Evolutionary conservation across 164 flowering plant species (phyloP), one percentile per base, ranked within the genome.

Genomic region (Taxillus chinensis): DNA sequence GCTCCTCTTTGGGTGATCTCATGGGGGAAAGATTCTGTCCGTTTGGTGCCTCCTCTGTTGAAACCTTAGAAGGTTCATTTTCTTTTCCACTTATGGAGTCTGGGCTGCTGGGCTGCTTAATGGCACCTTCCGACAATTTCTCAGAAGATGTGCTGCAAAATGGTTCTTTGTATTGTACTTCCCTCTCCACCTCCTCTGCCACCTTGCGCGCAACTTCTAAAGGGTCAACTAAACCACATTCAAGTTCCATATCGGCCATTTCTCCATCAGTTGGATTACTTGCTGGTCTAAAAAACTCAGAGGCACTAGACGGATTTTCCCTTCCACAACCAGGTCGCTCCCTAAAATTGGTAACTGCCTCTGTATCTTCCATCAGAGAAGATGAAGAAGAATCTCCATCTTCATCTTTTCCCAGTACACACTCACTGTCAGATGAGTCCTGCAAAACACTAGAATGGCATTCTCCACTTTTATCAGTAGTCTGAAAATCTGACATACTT

Each of bases 151-250:
- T 78, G 73, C 82, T 79, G 70, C 82, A 74, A 15, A 77, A 77
- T 27, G 74, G 82, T 63, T 81, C 90, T 67, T 75, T 70, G 62
- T 68, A 73, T 65, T 77, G 83, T 17, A 64, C 81, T 70, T 88
- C 86, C 66, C 83, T 75, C 72, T 78, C 91, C 42, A 84, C 92
- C 74, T 84, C 88, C 62, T 79, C 80, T 39, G 92, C 95, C 64
- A 90, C 97, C 63, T 79, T 80, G 55, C 87, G 67, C 70, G 96
- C 96, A 63, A 87, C 79, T 73, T 93, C 91, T 67, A 91, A 67
- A 27, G 99, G 85, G 76, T 90, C 97, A 63, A 81, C 80, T 10
- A 80, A 71, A 37, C 86, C 92, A 78, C 79, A 82, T 40, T 86
- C 96, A 39, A 81, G 71, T 45, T 80, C 95, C 71, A 77, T 68